These are phyloP conservation scores for Magnusiomyces tetraspermus DNA, from an alignment of 1,139 yeast species.

Conservation along the genomic window DNA sequence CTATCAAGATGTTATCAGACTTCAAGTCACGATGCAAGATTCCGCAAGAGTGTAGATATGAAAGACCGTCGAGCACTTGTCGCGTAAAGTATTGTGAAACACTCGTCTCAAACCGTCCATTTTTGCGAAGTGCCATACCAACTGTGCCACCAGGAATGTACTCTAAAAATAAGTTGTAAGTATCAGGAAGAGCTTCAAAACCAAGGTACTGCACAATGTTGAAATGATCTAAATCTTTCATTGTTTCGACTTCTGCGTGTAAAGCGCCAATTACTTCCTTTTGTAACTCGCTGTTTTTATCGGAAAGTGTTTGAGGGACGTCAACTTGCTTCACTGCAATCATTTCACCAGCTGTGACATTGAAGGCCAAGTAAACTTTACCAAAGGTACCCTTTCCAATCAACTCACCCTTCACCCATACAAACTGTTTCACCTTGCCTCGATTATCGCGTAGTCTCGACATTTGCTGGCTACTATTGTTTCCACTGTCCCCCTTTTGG, in stretches of 20 bases:
- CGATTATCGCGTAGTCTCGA: slow-evolving; percentile 52
- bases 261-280: slow-evolving; percentile 70
- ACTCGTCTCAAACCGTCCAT: slow-evolving; percentile 77
- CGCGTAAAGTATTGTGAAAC: slow-evolving; percentile 63
- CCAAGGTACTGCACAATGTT: slow-evolving; percentile 95
- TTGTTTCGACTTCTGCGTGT: slow-evolving; percentile 83
- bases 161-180: slow-evolving; percentile 79
- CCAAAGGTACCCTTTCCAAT: slow-evolving; percentile 98
- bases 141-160: slow-evolving; percentile 98
- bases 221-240: slow-evolving; percentile 88
- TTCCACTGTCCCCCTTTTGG: slow-evolving; percentile 39
- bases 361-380: slow-evolving; percentile 83
- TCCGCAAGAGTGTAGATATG: slow-evolving; percentile 78
- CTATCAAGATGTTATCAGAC: slow-evolving; percentile 85
- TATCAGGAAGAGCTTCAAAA: slow-evolving; percentile 66
- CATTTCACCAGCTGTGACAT: slow-evolving; percentile 97
- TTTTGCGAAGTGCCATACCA: slow-evolving; percentile 71
- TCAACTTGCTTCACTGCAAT: slow-evolving; percentile 95
- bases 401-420: slow-evolving; percentile 96
- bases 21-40: slow-evolving; percentile 92
- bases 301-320: slow-evolving; percentile 45
- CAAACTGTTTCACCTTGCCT: slow-evolving; percentile 74
- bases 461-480: slow-evolving; percentile 28
- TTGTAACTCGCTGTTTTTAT: slow-evolving; percentile 36
- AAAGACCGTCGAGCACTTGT: slow-evolving; percentile 75